Conservation (phyloP, 257 asterid species). For the Lavandula angustifolia region DNA sequence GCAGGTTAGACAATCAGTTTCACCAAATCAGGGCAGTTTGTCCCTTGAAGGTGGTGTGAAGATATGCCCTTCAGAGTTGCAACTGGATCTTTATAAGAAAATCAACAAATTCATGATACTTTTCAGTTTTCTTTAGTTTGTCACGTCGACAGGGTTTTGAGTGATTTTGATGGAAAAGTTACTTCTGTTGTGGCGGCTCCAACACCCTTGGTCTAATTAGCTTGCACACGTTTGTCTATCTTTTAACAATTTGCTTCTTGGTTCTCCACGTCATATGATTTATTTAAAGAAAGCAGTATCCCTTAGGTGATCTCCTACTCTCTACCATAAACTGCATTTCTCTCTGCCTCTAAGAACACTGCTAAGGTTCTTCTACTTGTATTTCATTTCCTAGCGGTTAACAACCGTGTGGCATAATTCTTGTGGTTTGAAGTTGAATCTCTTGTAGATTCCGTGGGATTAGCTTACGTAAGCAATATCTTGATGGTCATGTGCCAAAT, state of each 20-base stretch:
- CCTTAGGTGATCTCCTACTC: not conserved
- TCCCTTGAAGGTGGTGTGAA: too few relatives aligned
- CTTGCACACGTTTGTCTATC: not conserved
- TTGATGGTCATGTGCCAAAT: not conserved
- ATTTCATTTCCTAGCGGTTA: not conserved
- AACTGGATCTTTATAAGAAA: not conserved
- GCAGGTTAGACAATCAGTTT: too few relatives aligned
- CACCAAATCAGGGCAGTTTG: too few relatives aligned
- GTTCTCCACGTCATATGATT: not conserved
- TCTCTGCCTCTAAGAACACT: not conserved
- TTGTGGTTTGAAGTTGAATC: conserved; percentile 20
- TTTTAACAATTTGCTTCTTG: not conserved
- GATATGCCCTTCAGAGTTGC: not conserved
- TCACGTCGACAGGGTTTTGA: not conserved
- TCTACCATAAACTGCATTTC: not conserved
- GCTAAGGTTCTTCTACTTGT: not conserved
- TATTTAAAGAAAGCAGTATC: not conserved
- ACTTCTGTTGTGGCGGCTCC: not conserved
- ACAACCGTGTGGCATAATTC: conserved; percentile 17
- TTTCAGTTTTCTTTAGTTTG: not conserved
- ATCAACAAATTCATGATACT: not conserved
- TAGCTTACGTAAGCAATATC: not conserved
- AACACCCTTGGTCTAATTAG: not conserved
- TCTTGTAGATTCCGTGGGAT: not conserved
- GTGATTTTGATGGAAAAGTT: not conserved